Conservation (phyloP, 2,329 filamentous ascomycete species). For the Aspergillus eucalypticola region DNA sequence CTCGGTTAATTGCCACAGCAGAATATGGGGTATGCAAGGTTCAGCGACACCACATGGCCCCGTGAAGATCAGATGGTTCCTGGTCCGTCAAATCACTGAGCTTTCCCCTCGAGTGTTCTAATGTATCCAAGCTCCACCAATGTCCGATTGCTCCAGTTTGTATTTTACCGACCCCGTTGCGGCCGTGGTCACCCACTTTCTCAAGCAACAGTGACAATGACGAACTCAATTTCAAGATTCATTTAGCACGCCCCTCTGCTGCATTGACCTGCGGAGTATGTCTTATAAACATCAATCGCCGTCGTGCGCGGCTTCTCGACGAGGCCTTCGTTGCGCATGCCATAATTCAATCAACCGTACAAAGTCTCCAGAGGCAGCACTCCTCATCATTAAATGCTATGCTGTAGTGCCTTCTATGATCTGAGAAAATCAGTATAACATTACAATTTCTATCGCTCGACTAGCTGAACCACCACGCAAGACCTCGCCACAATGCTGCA, state of each 20-base stretch:
- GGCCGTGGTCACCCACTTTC: background rate
- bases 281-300: constrained; percentile 3
- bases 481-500: constrained; percentile 12
- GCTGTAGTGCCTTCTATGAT: background rate
- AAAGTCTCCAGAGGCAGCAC: too few relatives aligned
- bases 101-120: background rate
- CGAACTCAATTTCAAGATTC: constrained; percentile 2
- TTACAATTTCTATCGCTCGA: background rate
- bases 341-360: too few relatives aligned
- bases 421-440: background rate
- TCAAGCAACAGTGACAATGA: background rate
- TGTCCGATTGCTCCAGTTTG: background rate
- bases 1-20: background rate
- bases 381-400: background rate
- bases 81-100: background rate
- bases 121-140: background rate
- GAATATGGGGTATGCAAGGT: constrained; percentile 1
- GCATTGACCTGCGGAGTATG: background rate
- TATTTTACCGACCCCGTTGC: constrained; percentile 3
- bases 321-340: background rate
- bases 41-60: constrained; percentile 1
- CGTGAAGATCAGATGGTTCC: constrained; percentile 7
- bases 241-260: background rate
- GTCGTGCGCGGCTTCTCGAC: background rate
- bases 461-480: background rate